Evolutionary conservation across 1,284 basidiomycete species (phyloP).

Genomic region (Athelia psychrophila): DNA sequence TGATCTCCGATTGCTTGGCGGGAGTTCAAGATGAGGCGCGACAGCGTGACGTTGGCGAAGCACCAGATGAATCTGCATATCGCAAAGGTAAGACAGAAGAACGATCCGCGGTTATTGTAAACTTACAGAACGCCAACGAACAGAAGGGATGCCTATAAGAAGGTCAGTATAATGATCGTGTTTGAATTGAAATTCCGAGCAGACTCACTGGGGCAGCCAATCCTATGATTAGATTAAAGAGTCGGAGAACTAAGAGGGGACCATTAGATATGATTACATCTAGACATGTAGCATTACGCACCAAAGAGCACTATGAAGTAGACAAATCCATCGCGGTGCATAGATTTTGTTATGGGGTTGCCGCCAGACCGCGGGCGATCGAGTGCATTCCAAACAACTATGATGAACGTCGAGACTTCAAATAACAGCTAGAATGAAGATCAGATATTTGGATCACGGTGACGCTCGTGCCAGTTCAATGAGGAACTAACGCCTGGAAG

Average conservation of each 20-base stretch:
- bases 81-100: neutral
- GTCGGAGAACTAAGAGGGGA: neutral
- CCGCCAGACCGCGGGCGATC: neutral
- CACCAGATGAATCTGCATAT: neutral
- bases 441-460: neutral
- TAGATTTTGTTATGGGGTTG: neutral
- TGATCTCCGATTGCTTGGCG: neutral
- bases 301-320: neutral
- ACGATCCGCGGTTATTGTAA: neutral
- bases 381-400: neutral
- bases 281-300: neutral
- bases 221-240: neutral
- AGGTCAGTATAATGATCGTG: neutral
- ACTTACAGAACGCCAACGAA: neutral
- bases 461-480: neutral
- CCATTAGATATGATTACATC: neutral
- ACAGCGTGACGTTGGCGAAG: neutral
- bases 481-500: neutral
- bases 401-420: neutral
- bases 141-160: neutral
- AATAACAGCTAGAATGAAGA: neutral
- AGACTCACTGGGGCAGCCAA: neutral
- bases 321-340: neutral
- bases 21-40: neutral
- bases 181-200: neutral